Evolutionary conservation across 176 grass and related monocot species (phyloP), one percentile per base, ranked within the genome.

Genomic region (Thalia dealbata): DNA sequence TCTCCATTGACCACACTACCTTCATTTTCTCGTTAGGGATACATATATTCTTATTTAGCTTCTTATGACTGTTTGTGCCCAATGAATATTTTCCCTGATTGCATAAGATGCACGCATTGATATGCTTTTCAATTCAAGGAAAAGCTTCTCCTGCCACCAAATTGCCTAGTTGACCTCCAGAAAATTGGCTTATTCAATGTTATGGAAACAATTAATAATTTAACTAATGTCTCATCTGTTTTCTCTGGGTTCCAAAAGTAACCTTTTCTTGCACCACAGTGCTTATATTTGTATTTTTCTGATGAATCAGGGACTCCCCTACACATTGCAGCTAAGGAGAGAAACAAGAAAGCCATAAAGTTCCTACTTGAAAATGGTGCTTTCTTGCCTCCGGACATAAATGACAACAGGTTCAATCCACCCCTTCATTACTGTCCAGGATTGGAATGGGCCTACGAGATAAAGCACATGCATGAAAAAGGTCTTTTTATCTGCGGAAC

Each of bases 401-500:
- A 99, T 64, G 95, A 99, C 80, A 75, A 90, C 66, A 82, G 95
- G 72, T 99, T 99, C 83, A 99, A 99, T 70, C 95, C 90, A 23
- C 95, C 95, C 7, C 85, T 99, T 32, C 95, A 99, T 22, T 99
- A 99, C 81, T 99, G 95, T 83, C 86, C 90, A 16, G 95, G 95
- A 18, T 74, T 99, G 19, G 90, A 99, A 60, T 99, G 95, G 95
- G 95, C 95, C 6, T 99, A 99, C 0, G 95, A 99, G 80, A 88
- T 99, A 29, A 99, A 99, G 79, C 90, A 63, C 52, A 50, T 82
- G 78, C 90, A 84, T 60, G 85, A 88, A 0, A 77, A 85, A 59
- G 78, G 80, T 0, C 75, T 86, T 32, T 88, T 72, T 0, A 50
- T 52, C 0, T 46, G 78, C 0, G 89, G 88, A 8, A 73, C 78